Percentiles rank a stretch among this genome's conserved stretches.
phyloP scores from a whole-genome alignment of 345 rosid species.

The Lepidium africanum region DNA sequence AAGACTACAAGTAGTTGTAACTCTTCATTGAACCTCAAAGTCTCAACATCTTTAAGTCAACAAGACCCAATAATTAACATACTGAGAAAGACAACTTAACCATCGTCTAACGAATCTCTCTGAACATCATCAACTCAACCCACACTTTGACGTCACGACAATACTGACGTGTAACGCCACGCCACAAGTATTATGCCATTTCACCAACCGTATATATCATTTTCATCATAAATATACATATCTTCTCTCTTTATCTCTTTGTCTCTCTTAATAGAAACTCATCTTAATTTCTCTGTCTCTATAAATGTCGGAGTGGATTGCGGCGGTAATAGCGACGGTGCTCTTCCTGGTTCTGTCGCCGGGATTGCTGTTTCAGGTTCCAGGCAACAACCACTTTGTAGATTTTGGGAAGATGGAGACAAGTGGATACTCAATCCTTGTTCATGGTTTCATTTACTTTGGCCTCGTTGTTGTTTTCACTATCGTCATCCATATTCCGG shows the following conservation, averaged over 20 bases:
- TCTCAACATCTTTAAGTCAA: neutral
- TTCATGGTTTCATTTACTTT: constrained; percentile 13
- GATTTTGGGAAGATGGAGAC: constrained; percentile 24
- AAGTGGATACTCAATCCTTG: constrained; percentile 9
- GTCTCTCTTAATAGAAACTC: neutral
- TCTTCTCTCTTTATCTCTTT: neutral
- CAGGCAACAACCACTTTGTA: constrained; percentile 6
- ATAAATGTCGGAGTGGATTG: neutral
- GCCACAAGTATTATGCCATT: constrained; percentile 4
- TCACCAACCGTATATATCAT: constrained; percentile 3
- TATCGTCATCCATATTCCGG: constrained; percentile 1
- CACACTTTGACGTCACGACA: neutral
- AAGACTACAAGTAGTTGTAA: neutral
- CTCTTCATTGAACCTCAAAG: neutral
- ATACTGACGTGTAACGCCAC: neutral
- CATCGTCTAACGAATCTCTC: constrained; percentile 15
- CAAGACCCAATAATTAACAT: neutral
- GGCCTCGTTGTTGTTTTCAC: constrained; percentile 14
- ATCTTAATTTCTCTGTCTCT: neutral
- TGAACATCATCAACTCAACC: neutral
- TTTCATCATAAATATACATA: neutral
- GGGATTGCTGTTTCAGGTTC: constrained; percentile 22
- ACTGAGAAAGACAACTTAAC: constrained; percentile 12
- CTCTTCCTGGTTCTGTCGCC: constrained; percentile 15
- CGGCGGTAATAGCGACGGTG: constrained; percentile 4